Conservation (phyloP, 2,329 filamentous ascomycete genomes). For the Thielaviopsis euricoi region DNA sequence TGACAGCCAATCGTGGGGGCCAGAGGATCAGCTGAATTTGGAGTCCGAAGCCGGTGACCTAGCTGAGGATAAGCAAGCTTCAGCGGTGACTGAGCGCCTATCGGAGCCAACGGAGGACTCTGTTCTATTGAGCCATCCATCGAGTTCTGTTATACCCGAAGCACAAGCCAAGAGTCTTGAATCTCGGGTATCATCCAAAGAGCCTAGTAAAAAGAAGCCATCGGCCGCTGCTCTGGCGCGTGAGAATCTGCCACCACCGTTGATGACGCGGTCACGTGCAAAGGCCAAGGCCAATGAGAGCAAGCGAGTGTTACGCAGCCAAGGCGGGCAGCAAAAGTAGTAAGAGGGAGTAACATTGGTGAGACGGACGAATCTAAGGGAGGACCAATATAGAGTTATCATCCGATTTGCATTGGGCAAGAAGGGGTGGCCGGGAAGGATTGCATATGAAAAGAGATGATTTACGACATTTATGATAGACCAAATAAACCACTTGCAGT, state of each 20-base stretch:
- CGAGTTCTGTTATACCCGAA: background rate
- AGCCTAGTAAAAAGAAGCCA: background rate
- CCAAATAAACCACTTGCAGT: too few species aligned
- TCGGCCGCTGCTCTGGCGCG: background rate
- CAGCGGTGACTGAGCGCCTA: background rate
- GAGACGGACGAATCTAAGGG: background rate
- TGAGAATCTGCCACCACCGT: background rate
- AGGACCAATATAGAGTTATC: too few species aligned
- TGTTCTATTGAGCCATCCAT: background rate
- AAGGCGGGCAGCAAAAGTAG: background rate
- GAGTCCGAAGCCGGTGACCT: slow-evolving; percentile 2
- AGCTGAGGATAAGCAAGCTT: background rate
- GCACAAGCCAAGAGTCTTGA: background rate
- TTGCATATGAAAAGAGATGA: background rate
- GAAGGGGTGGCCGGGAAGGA: too few species aligned
- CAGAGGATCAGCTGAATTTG: slow-evolving; percentile 9
- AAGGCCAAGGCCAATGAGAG: background rate
- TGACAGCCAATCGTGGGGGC: slow-evolving; percentile 3
- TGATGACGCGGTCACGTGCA: slow-evolving; percentile 6
- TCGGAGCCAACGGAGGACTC: background rate
- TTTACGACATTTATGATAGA: background rate
- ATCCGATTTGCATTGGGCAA: background rate
- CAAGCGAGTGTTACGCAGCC: background rate
- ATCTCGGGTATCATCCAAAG: background rate
- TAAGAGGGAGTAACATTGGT: background rate